A percentile compares a stretch with the other conserved stretches of the same genome.
Conservation (phyloP, 306 rosid species). For the Inga laurina region DNA sequence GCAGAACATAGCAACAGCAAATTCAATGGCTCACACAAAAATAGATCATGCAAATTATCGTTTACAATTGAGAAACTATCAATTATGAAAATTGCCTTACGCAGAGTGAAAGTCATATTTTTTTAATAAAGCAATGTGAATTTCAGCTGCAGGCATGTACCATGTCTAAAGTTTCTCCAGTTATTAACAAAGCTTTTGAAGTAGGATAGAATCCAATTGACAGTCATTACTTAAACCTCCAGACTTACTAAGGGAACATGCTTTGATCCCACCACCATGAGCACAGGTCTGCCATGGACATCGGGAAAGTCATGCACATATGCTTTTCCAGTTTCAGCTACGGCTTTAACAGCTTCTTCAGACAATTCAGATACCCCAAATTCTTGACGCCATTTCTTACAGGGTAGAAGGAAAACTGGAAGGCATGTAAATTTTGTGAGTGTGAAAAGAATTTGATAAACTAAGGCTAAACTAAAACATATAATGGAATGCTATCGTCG, state of each 20-base stretch:
- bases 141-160: conserved; percentile 4
- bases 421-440: conserved; percentile 12
- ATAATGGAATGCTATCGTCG: background rate
- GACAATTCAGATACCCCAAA: conserved; percentile 75
- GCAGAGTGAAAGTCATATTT: conserved; percentile 6
- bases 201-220: conserved; percentile 17
- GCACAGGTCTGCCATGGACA: conserved; percentile 75
- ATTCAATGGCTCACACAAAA: background rate
- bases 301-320: conserved; percentile 78
- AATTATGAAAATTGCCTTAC: background rate
- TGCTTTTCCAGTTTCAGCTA: conserved; percentile 81
- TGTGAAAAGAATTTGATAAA: conserved; percentile 14
- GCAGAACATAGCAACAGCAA: conserved; percentile 4
- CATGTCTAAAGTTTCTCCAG: conserved; percentile 6
- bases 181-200: background rate
- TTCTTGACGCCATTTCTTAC: conserved; percentile 93
- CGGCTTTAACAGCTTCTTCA: conserved; percentile 59
- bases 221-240: conserved; percentile 8
- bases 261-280: conserved; percentile 75
- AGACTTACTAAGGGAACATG: conserved; percentile 75
- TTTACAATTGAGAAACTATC: background rate
- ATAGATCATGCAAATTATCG: background rate
- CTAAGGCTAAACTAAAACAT: conserved; percentile 1
- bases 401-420: conserved; percentile 42
- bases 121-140: background rate